Evolutionary conservation across 2,329 filamentous ascomycete genomes (phyloP).

Genomic region (Cyclaneusma minus): DNA sequence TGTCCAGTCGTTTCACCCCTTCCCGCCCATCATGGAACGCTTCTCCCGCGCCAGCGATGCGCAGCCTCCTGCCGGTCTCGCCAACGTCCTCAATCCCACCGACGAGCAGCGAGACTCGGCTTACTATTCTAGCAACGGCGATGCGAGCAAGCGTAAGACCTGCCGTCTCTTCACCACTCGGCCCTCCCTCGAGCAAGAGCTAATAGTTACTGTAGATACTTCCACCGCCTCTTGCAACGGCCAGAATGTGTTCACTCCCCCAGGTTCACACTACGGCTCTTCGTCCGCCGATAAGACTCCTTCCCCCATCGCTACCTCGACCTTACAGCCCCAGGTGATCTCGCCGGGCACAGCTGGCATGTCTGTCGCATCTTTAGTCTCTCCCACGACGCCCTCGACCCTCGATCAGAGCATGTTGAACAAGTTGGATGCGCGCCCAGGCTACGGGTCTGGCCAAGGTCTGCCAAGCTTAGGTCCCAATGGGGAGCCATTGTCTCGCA

Average conservation of each 20-base stretch:
- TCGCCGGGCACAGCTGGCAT: conserved; percentile 43
- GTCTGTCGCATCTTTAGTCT: conserved; percentile 52
- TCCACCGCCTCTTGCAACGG: conserved; percentile 24
- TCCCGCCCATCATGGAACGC: too few species aligned
- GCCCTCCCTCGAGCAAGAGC: conserved; percentile 1
- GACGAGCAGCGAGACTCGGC: conserved; percentile 36
- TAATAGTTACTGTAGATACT: conserved; percentile 4
- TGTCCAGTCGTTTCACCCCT: too few species aligned
- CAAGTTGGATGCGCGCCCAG: conserved; percentile 10
- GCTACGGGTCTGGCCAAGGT: conserved; percentile 16
- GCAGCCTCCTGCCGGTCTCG: conserved; percentile 25
- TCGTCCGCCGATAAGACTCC: conserved; percentile 44
- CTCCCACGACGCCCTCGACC: conserved; percentile 32
- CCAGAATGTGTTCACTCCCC: conserved; percentile 23
- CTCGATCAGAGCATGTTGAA: conserved; percentile 15
- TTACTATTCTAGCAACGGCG: conserved; percentile 29
- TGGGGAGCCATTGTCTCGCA: conserved; percentile 34
- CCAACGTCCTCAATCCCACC: conserved; percentile 33
- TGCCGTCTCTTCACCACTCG: conserved; percentile 5
- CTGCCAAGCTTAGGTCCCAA: conserved; percentile 28
- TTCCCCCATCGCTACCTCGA: conserved; percentile 34
- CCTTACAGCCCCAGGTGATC: conserved; percentile 35
- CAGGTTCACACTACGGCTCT: conserved; percentile 30
- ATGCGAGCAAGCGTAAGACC: conserved; percentile 33
- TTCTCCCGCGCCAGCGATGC: too few species aligned